Percentiles rank a stretch among this genome's conserved stretches.
phyloP scores from a whole-genome alignment of 2,329 filamentous ascomycete genomes.

The Chalaropsis thielavioides region DNA sequence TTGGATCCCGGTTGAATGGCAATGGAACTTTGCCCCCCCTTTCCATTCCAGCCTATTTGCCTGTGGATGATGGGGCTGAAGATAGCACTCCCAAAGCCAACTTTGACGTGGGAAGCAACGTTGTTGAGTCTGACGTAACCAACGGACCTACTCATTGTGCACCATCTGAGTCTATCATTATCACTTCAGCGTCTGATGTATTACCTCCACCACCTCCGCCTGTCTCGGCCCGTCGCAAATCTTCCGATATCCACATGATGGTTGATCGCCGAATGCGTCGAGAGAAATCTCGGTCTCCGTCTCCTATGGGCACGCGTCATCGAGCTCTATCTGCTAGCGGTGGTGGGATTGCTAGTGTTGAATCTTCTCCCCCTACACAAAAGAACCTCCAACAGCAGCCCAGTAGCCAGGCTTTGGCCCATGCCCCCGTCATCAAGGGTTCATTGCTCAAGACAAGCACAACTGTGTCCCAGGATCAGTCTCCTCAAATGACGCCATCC shows the following conservation, averaged over 20 bases:
- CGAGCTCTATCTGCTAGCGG: constrained; percentile 25
- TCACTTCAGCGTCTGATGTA: background rate
- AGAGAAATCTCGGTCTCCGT: constrained; percentile 39
- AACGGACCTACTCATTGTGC: background rate
- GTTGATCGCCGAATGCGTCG: constrained; percentile 39
- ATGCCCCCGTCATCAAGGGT: constrained; percentile 38
- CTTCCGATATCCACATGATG: constrained; percentile 39
- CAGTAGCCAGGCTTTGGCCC: constrained; percentile 22
- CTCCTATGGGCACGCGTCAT: constrained; percentile 30
- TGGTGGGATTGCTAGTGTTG: constrained; percentile 29
- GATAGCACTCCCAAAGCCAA: constrained; percentile 2
- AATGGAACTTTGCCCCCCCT: constrained; percentile 13
- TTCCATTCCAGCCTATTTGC: constrained; percentile 20
- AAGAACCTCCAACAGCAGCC: constrained; percentile 21
- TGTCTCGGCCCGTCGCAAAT: constrained; percentile 21
- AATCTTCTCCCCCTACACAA: constrained; percentile 23
- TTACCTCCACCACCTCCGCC: constrained; percentile 24
- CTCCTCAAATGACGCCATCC: background rate
- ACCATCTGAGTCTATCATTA: constrained; percentile 1
- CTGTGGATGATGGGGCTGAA: background rate
- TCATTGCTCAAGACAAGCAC: constrained; percentile 29
- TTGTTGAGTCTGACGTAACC: background rate
- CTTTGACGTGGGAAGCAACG: background rate
- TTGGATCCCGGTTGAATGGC: background rate
- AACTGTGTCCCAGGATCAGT: constrained; percentile 18